Conservation (phyloP, 2,329 filamentous ascomycete species). For the Orbilia blumenaviensis region DNA sequence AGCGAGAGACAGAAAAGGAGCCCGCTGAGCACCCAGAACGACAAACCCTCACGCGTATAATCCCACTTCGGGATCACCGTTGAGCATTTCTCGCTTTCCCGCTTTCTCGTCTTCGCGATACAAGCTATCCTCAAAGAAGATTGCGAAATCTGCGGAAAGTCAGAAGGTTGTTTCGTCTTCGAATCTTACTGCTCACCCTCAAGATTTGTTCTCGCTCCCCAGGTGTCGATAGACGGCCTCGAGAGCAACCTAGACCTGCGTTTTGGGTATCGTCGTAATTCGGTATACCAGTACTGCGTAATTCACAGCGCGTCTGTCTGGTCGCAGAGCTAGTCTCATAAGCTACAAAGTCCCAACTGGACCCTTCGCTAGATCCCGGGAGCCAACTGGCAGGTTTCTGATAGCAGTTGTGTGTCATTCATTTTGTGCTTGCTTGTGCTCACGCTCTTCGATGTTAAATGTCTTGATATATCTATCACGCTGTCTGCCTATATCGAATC, state of each 20-base stretch:
- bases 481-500: constrained; percentile 50
- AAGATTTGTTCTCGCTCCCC: constrained; percentile 15
- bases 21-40: constrained; percentile 9
- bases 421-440: constrained; percentile 26
- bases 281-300: constrained; percentile 41
- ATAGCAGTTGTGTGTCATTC: constrained; percentile 47
- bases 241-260: constrained; percentile 47
- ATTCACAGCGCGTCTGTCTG: constrained; percentile 44
- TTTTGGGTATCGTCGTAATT: constrained; percentile 54
- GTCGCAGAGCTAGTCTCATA: constrained; percentile 34
- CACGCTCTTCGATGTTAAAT: constrained; percentile 4
- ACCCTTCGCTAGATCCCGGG: constrained; percentile 7
- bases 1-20: constrained; percentile 17
- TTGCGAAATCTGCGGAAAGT: constrained; percentile 20
- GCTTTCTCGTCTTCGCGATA: constrained; percentile 39
- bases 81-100: constrained; percentile 1
- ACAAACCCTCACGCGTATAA: constrained; percentile 21
- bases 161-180: constrained; percentile 46
- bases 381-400: constrained; percentile 45
- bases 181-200: constrained; percentile 37
- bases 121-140: constrained; percentile 37
- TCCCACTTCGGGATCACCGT: neutral
- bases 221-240: constrained; percentile 21
- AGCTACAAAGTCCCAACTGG: neutral
- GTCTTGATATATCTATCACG: constrained; percentile 39